Evolutionary conservation across 202 grass and related monocot genomes (phyloP).

Genomic region (Thinopyrum obtusiflorum): DNA sequence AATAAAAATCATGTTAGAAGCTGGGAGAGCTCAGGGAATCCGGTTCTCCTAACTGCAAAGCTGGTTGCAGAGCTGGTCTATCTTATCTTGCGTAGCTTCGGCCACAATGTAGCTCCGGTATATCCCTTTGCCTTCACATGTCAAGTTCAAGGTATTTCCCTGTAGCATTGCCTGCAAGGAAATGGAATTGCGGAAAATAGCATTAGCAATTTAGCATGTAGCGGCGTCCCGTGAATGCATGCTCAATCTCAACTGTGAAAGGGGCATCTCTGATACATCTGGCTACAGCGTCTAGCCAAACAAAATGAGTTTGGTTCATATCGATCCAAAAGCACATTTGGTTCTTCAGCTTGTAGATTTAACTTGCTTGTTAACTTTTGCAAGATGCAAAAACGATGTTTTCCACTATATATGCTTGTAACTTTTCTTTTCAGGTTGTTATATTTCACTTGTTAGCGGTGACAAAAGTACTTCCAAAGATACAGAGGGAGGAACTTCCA

Average conservation of each 20-base stretch:
- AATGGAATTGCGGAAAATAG: background rate
- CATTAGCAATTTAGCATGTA: background rate
- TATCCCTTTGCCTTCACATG: slow-evolving; percentile 31
- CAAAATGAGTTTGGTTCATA: background rate
- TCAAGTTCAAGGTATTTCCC: slow-evolving; percentile 44
- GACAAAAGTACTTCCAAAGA: background rate
- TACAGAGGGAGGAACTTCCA: background rate
- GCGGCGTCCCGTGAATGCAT: no score
- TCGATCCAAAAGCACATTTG: background rate
- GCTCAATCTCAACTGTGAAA: background rate
- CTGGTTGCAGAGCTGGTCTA: slow-evolving; percentile 53
- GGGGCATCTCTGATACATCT: background rate
- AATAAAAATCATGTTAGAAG: slow-evolving; percentile 21
- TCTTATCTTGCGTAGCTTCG: slow-evolving; percentile 37
- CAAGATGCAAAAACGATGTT: background rate
- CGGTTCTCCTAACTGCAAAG: slow-evolving; percentile 51
- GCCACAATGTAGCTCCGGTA: slow-evolving; percentile 41
- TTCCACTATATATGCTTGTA: background rate
- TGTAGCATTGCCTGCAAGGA: slow-evolving; percentile 35
- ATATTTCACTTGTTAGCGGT: background rate
- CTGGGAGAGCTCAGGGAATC: slow-evolving; percentile 16
- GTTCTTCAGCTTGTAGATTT: background rate
- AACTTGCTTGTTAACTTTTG: background rate
- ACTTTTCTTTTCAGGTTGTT: background rate
- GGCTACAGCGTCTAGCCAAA: background rate